Evolutionary conservation across 2,329 filamentous ascomycete genomes (phyloP), one percentile per base, ranked within the genome.

Genomic region (Pestalotiopsis sp.): DNA sequence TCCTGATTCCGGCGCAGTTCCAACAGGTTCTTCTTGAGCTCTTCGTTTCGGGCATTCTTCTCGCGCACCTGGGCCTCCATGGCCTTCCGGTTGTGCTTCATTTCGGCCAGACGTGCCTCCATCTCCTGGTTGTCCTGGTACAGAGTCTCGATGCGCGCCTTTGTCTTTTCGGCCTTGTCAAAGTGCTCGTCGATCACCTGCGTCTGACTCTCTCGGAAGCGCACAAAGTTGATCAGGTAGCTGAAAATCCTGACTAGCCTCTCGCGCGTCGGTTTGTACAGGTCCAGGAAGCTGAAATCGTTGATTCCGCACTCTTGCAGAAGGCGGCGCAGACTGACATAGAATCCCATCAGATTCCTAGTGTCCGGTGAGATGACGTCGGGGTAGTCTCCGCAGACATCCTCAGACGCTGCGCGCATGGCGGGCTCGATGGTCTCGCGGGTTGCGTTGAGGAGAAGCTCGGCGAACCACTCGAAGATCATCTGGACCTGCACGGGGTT

Each of bases 161-260:
- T 98, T 1, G 93, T 95, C 69, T 89, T 89, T 81, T 98, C 94
- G 13, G 93, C 89, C 76, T 94, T 95, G 84, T 97, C 96, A 84
- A 96, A 96, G 81, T 98, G 93, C 79, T 97, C 90, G 78, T 98
- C 95, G 72, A 98, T 97, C 38, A 96, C 90, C 52, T 86, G 85
- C 1, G 94, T 97, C 81, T 98, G 95, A 71, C 92, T 94, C 83
- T 98, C 95, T 75, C 96, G 92, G 83, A 98, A 99, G 66, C 96
- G 91, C 74, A 98, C 95, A 81, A 99, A 99, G 82, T 99, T 99
- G 85, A 99, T 99, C 72, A 98, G 89, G 81, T 98, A 98, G 72
- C 94, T 97, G 79, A 99, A 96, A 76, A 98, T 97, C 83, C 96
- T 97, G 76, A 95, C 92, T 14, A 98, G 87, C 59, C 96, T 92